Conservation (phyloP, 352 stramenopile species). For the Globisporangium middletonii region DNA sequence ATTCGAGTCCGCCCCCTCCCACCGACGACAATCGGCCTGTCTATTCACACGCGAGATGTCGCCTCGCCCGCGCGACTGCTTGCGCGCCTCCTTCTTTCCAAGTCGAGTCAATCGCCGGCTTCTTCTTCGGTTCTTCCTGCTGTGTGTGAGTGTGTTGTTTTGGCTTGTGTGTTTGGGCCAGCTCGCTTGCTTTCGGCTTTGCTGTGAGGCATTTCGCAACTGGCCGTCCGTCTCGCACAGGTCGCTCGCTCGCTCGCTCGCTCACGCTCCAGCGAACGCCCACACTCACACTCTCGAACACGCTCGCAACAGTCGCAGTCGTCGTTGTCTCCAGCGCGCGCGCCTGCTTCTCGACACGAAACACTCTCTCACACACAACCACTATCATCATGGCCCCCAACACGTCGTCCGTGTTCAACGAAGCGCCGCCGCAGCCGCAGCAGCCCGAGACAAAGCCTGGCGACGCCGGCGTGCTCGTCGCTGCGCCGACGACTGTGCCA, state of each 20-base stretch:
- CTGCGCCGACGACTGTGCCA: conserved; percentile 25
- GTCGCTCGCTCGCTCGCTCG: neutral
- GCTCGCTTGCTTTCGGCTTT: too few species aligned
- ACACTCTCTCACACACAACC: too few species aligned
- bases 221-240: conserved; percentile 10
- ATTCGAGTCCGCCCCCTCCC: too few species aligned
- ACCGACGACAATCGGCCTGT: too few species aligned
- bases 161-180: too few species aligned
- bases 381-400: conserved; percentile 38
- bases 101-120: neutral
- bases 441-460: conserved; percentile 19
- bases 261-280: neutral
- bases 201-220: conserved; percentile 12
- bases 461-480: conserved; percentile 23
- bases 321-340: too few species aligned
- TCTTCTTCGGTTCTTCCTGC: conserved; percentile 6
- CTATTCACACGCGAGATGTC: neutral
- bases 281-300: neutral
- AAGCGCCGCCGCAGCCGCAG: conserved; percentile 25
- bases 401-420: conserved; percentile 55
- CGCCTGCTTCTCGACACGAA: neutral
- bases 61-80: neutral
- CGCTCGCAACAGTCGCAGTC: too few species aligned
- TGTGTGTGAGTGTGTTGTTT: too few species aligned
- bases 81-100: conserved; percentile 8